Evolutionary conservation across 2,329 filamentous ascomycete species (phyloP), one percentile per base, ranked within the genome.

Genomic region (Colletotrichum cereale): DNA sequence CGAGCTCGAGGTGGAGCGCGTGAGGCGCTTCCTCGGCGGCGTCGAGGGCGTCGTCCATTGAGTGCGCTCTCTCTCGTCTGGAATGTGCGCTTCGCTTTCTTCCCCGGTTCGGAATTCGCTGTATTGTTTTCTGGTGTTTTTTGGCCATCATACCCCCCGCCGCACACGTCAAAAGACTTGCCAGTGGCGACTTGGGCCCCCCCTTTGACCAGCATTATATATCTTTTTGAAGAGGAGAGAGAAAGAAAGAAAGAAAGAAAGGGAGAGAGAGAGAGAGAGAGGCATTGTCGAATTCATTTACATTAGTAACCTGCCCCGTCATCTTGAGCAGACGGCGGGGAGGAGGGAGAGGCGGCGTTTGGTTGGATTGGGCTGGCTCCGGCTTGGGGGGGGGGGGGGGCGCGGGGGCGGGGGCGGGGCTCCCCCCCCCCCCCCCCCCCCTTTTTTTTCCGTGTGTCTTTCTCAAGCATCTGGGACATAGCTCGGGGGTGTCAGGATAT

Each of bases 11-110:
- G 90, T 96, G 11, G 90, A 89, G 0, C 85, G 94, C 11, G 92
- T 97, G 16, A 86, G 92, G 75, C 90, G 95, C 63, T 97, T 97
- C 78, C 83, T 97, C 67, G 88, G 92, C 38, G 92, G 93, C 67
- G 93, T 97, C 3, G 93, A 95, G 77, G 90, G 88, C 2, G 88
- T 87, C 53, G 83, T 84, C 72, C 81, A 83, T 74, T 85, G 79
- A 56, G 48, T 5, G 12, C 6, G 10, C 3, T 10, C 2, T 16
- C 3, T 29, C 24, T 6, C 4, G 31, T 1, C 12, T 4, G 52
- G 21, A 2, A n/a, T 16, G 5, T 36, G 29, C 21, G 18, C n/a
- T n/a, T n/a, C n/a, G n/a, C n/a, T n/a, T n/a, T n/a, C n/a, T n/a
- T n/a, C n/a, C n/a, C 3, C 11, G 16, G 31, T 31, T 57, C 52